Evolutionary conservation across 2,329 filamentous ascomycete genomes (phyloP), one percentile per base, ranked within the genome.

Genomic region (Epichloe elymi): DNA sequence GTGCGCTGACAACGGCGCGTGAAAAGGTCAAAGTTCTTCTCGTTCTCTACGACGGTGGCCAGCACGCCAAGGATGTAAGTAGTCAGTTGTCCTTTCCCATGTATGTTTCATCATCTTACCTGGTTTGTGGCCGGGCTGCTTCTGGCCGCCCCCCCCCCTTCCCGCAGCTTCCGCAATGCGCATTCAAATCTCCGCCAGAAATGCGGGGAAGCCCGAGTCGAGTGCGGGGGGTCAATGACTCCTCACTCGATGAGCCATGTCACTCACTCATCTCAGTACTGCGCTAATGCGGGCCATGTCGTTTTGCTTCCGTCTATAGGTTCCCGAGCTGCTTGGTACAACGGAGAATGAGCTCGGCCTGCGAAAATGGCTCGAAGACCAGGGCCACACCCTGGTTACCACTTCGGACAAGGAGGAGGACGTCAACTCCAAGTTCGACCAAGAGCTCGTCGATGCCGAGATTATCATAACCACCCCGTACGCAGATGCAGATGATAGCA

Each of bases 381-480:
- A 94, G 70, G 93, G 93, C 63, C 93, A 98, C 81, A 94, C 88
- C 57, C 82, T 98, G 55, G 80, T 98, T 61, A 98, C 93, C 63
- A 98, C 93, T 58, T 95, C 90, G 44, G 88, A 96, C 78, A 98
- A 98, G 78, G 93, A 98, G 62, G 86, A 98, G 62, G 86, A 88
- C 59, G 86, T 88, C 74, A 80, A 85, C 78, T 97, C 91, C 55
- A 86, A 79, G 60, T 97, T 98, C 53, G 93, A 97, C 72, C 80
- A 90, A 75, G 88, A 98, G 74, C 81, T 98, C 51, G 89, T 93
- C 55, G 93, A 97, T 67, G 89, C 93, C 56, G 93, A 98, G 73
- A 78, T 98, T 71, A 97, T 98, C 79, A 97, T 98, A 73, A 98
- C 93, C 61, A 98, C 93, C 53, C 93, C 93, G 86, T 95, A 70